phyloP scores from a whole-genome alignment of 1,139 yeast genomes.

The Pichia sp. region DNA sequence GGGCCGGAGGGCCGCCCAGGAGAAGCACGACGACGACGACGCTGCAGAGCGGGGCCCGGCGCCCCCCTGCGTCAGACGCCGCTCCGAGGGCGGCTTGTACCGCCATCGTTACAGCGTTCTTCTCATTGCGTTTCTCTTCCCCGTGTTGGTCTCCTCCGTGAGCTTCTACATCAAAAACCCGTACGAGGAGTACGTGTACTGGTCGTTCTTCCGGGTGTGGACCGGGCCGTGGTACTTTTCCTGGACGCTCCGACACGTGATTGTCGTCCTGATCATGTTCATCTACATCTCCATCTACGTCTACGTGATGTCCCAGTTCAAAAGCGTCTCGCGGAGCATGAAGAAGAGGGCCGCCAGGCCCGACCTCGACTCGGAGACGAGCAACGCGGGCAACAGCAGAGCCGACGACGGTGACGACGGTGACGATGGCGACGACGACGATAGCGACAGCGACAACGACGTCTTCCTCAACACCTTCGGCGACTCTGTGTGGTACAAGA shows the following conservation, averaged over 20 bases:
- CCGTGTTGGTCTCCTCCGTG: constrained; percentile 65
- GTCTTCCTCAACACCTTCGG: constrained; percentile 23
- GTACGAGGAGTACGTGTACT: constrained; percentile 60
- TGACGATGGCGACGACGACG: background rate
- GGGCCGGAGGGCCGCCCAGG: background rate
- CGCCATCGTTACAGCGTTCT: constrained; percentile 57
- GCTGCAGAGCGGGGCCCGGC: background rate
- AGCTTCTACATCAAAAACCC: constrained; percentile 60
- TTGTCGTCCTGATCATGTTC: constrained; percentile 57
- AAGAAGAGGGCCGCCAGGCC: constrained; percentile 8
- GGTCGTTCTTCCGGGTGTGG: constrained; percentile 76
- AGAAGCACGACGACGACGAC: background rate
- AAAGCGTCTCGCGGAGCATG: constrained; percentile 33
- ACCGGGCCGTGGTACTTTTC: constrained; percentile 73
- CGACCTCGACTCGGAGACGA: background rate
- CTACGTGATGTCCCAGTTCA: constrained; percentile 63
- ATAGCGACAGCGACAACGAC: constrained; percentile 11
- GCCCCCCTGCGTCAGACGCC: constrained; percentile 21
- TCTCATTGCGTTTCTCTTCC: constrained; percentile 54
- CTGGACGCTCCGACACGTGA: constrained; percentile 78
- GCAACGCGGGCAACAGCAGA: background rate
- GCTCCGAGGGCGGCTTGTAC: constrained; percentile 73
- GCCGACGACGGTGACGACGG: background rate
- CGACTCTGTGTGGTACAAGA: constrained; percentile 31
- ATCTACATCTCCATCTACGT: constrained; percentile 70